Conservation (phyloP, 2,329 filamentous ascomycete genomes). For the Tolypocladium ophioglossoides region DNA sequence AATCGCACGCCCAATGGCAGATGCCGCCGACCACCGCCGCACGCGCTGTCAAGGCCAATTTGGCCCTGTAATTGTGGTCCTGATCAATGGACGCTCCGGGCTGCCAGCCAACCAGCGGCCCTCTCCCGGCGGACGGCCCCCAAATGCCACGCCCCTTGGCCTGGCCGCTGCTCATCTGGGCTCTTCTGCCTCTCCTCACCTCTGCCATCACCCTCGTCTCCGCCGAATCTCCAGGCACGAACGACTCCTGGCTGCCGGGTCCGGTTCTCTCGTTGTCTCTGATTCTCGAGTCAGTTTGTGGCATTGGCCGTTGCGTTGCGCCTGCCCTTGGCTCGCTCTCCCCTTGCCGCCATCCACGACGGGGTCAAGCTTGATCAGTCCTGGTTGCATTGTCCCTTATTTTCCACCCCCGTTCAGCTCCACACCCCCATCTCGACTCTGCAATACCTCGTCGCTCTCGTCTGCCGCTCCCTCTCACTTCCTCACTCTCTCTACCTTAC, state of each 20-base stretch:
- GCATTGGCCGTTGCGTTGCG: neutral
- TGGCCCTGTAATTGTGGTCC: neutral
- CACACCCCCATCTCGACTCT: conserved; percentile 11
- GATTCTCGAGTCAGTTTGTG: neutral
- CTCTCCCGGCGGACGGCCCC: neutral
- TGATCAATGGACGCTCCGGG: neutral
- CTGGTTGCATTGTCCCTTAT: conserved; percentile 1
- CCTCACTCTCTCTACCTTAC: conserved; percentile 18
- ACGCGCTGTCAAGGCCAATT: neutral
- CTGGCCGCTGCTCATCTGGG: neutral
- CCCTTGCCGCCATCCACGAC: neutral
- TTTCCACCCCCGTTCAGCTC: conserved; percentile 14
- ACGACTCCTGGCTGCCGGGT: neutral
- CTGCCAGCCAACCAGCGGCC: neutral
- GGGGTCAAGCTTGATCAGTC: neutral
- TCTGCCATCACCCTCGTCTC: neutral
- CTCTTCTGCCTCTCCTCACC: neutral
- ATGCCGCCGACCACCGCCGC: neutral
- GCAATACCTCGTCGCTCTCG: conserved; percentile 16
- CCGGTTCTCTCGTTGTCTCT: neutral
- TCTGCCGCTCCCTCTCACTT: conserved; percentile 21
- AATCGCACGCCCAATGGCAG: neutral
- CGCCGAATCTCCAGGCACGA: neutral
- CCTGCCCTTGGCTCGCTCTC: neutral
- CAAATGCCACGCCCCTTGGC: neutral